phyloP scores from a whole-genome alignment of 257 asterid species.

The Lantana camara region DNA sequence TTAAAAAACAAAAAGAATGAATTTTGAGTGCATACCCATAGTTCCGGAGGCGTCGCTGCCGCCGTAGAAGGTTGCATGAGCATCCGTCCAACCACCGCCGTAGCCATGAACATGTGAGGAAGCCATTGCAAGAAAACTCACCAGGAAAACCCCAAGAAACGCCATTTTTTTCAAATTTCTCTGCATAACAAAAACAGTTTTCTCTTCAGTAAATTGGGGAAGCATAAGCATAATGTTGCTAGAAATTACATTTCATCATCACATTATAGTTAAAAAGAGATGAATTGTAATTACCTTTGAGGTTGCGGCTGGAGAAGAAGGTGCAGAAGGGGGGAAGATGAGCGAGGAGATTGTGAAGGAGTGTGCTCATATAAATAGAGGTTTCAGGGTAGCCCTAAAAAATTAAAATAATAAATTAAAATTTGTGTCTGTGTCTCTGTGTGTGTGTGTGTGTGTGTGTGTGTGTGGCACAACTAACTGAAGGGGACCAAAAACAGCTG shows the following conservation, averaged over 20 bases:
- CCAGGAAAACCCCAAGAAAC: conserved; percentile 34
- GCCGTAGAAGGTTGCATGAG: conserved; percentile 85
- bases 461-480: conserved; percentile 41
- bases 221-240: background rate
- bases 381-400: conserved; percentile 1
- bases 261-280: no score
- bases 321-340: conserved; percentile 6
- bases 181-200: conserved; percentile 34
- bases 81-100: conserved; percentile 60
- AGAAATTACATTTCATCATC: background rate
- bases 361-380: conserved; percentile 45
- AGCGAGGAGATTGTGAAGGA: conserved; percentile 19
- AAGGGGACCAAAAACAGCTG: conserved; percentile 50
- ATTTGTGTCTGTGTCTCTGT: no score
- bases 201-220: background rate
- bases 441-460: conserved; percentile 12
- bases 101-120: conserved; percentile 43
- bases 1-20: background rate
- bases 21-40: conserved; percentile 50
- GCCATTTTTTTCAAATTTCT: conserved; percentile 34
- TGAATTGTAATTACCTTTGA: conserved; percentile 26
- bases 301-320: conserved; percentile 2
- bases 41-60: conserved; percentile 93
- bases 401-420: no score
- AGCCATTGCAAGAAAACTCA: conserved; percentile 47